Conservation (phyloP, 2,329 filamentous ascomycete species). For the Alternaria brassicicola region DNA sequence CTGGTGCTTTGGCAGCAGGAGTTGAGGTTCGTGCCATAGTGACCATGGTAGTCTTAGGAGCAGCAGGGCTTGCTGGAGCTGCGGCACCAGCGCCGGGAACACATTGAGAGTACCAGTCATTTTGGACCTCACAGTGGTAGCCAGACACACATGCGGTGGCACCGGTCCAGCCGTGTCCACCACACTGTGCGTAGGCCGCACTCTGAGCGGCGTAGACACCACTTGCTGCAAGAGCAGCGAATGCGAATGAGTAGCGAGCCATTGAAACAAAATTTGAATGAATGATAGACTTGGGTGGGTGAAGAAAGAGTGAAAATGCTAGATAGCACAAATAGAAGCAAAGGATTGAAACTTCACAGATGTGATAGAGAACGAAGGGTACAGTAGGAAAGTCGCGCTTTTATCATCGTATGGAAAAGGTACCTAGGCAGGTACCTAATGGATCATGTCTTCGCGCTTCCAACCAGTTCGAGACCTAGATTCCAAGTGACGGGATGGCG, state of each 20-base stretch:
- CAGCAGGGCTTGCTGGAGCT: neutral
- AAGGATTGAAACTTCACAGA: conserved; percentile 1
- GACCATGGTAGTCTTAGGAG: neutral
- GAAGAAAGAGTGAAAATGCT: neutral
- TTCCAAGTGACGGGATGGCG: neutral
- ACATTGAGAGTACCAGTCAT: conserved; percentile 54
- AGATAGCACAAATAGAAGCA: neutral
- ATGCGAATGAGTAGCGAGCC: conserved; percentile 1
- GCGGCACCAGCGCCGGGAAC: neutral
- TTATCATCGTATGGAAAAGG: neutral
- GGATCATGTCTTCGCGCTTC: neutral
- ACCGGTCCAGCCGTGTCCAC: conserved; percentile 50
- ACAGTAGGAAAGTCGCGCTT: neutral
- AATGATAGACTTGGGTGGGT: neutral
- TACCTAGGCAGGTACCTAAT: neutral
- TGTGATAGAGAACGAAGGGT: neutral
- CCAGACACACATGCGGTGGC: conserved; percentile 46
- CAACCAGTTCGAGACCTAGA: conserved; percentile 1
- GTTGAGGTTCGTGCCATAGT: neutral
- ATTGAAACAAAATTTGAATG: neutral
- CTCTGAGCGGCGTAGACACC: neutral
- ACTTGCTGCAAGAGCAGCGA: neutral
- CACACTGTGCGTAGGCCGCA: conserved; percentile 43
- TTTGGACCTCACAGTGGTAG: conserved; percentile 42
- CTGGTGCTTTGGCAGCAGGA: neutral